Base-by-base conservation (phyloP, 2,329 filamentous ascomycete species). In the Colletotrichum sp. region DNA sequence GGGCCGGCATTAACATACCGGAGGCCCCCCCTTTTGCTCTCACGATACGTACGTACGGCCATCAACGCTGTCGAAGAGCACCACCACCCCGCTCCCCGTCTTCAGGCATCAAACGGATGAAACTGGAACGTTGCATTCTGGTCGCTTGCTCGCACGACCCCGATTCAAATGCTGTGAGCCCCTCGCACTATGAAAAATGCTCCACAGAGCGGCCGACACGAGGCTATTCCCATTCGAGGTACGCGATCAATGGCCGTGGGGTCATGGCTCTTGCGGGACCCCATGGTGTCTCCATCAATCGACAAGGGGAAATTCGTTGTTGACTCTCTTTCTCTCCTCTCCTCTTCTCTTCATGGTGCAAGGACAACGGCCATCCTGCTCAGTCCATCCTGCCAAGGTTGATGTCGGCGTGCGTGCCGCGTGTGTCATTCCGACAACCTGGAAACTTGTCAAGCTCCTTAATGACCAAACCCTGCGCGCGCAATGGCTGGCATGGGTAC, bases 141-240 rank as follows among this genome's bases (percentile, higher is more conserved):
- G n/a, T 24, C 43, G n/a, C 43, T 51, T 51, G n/a, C n/a, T 51
- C 43, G 43, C 27, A 57, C 61, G 36, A 66, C 18, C 24, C 9
- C 54, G 18, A 36, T n/a, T 18, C n/a, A 12, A 29, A 15, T 47
- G 36, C 34, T 29, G 57, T 51, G 29, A 24, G 33, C 15, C 36
- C 34, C 15, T 29, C 36, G 24, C 31, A 33, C 43, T 61, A 36
- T 47, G 21, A 64, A 29, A 34, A 31, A 9, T 43, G 36, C 16
- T 67, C 69, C 64, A 63, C 57, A n/a, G n/a, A 43, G 70, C 70
- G 58, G 65, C 66, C 65, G 57, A 55, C 65, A 21, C 33, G 12
- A 58, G 12, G 65, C 58, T 72, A 72, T 58, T n/a, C 69, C 69
- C 38, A 33, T 69, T 72, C 69, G 65, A 72, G 27, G 57, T 55